Base-by-base conservation (phyloP, 352 stramenopile species). In the Phytophthora citricola region DNA sequence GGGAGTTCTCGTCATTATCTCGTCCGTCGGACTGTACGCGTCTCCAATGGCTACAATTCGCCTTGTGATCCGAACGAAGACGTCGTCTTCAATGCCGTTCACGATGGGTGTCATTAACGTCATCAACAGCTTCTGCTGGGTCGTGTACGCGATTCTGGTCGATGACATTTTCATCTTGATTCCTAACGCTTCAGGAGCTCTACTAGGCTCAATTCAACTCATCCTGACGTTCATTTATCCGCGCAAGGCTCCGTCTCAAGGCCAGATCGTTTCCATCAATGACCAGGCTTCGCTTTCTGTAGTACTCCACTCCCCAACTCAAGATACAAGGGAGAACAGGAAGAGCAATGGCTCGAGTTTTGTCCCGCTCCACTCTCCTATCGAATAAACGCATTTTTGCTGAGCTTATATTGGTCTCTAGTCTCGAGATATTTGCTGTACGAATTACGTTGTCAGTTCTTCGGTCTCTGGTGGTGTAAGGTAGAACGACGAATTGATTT, bases 41-140 rank as follows among this genome's bases (percentile, higher is more conserved):
- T 70, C 70, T 20, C 73, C 73, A 15, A 71, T 84, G 29, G 68
- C 71, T 15, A 80, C 69, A 9, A 78, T 81, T 27, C 22, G 52
- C 7, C 55, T 73, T 5, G 76, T 85, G 15, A 58, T 81, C 44
- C 62, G 59, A n/a, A 79, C 65, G 36, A 78, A 78, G 38, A 81
- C 71, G 12, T 69, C 72, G 24, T 66, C 73, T 1, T 88, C 80
- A 34, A 67, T 88, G 49, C 73, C 77, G 9, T 86, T 89, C 36
- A 65, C 72, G 0, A 75, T 89, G 62, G 69, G 81, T 20, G 38
- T 81, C 20, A 63, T 73, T 0, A 73, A 69, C 20, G 44, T 71
- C 2, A 43, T 80, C 41, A 89, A 86, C 65, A 81, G 74, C 39
- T 51, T 66, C 14, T 52, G 75, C 27, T 90, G 81, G 81, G 58